Evolutionary conservation across 2,329 filamentous ascomycete species (phyloP).

Genomic region (Biscogniauxia sp.): DNA sequence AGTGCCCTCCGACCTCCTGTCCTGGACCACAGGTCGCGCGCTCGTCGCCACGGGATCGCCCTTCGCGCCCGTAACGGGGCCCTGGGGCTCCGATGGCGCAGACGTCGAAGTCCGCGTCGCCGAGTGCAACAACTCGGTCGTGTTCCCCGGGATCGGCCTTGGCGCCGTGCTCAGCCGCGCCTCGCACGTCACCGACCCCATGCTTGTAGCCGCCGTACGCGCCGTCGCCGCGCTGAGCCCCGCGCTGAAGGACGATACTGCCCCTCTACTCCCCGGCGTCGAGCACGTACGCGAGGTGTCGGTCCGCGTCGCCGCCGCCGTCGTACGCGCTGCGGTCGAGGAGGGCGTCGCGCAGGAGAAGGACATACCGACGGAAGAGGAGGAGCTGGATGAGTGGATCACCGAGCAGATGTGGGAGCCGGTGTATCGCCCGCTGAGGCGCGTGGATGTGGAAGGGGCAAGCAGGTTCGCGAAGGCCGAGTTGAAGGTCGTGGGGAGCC

Average conservation of each 20-base stretch:
- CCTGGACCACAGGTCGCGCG: conserved; percentile 76
- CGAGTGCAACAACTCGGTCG: conserved; percentile 86
- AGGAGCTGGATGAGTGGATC: conserved; percentile 67
- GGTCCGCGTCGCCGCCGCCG: conserved; percentile 71
- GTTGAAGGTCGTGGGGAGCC: conserved; percentile 46
- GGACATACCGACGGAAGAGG: conserved; percentile 58
- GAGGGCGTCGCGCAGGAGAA: conserved; percentile 66
- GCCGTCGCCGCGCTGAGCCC: conserved; percentile 71
- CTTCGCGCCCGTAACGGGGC: conserved; percentile 68
- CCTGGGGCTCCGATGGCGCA: conserved; percentile 47
- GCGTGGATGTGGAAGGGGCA: conserved; percentile 51
- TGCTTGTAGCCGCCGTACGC: conserved; percentile 78
- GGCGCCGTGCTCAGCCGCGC: conserved; percentile 71
- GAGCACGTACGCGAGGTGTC: conserved; percentile 72
- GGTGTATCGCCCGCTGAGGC: conserved; percentile 61
- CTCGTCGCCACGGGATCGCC: conserved; percentile 83
- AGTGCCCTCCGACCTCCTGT: conserved; percentile 68
- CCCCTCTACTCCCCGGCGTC: conserved; percentile 74
- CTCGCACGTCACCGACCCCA: conserved; percentile 66
- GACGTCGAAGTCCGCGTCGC: conserved; percentile 53
- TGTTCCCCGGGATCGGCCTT: conserved; percentile 83
- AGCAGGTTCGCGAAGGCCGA: conserved; percentile 59
- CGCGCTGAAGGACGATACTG: conserved; percentile 59
- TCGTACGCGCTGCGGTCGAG: conserved; percentile 68
- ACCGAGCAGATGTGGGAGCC: conserved; percentile 78